Evolutionary conservation across 73 alveolate genomes (phyloP).

Genomic region (Blepharisma japonicum): DNA sequence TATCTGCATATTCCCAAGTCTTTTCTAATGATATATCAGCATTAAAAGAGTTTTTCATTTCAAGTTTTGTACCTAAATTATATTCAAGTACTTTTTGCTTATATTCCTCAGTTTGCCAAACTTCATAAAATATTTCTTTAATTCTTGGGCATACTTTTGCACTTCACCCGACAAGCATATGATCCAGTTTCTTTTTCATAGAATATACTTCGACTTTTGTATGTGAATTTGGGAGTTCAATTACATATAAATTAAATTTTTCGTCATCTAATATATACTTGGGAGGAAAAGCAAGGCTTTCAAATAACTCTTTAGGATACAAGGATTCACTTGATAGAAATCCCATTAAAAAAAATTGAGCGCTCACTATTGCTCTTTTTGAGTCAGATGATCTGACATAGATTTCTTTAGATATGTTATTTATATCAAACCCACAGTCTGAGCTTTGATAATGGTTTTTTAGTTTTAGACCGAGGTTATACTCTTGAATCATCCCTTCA

Average conservation of each 20-base stretch:
- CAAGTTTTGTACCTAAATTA: not conserved
- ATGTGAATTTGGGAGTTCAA: not conserved
- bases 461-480: not conserved
- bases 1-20: constrained; percentile 13
- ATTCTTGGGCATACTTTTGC: not conserved
- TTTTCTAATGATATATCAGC: not conserved
- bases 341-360: constrained; percentile 19
- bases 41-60: not conserved
- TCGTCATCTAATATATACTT: no score
- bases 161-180: constrained; percentile 3
- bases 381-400: constrained; percentile 8
- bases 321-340: not conserved
- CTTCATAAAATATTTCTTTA: not conserved
- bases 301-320: no score
- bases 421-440: not conserved
- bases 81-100: not conserved
- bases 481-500: constrained; percentile 30
- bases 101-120: constrained; percentile 4
- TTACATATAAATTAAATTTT: no score
- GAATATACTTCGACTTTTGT: not conserved
- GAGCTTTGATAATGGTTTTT: not conserved
- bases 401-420: not conserved
- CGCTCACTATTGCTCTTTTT: constrained; percentile 9
- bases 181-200: not conserved
- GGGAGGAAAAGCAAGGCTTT: no score